Evolutionary conservation across 352 stramenopile genomes (phyloP), one percentile per base, ranked within the genome.

Genomic region (Phytophthora multivora): DNA sequence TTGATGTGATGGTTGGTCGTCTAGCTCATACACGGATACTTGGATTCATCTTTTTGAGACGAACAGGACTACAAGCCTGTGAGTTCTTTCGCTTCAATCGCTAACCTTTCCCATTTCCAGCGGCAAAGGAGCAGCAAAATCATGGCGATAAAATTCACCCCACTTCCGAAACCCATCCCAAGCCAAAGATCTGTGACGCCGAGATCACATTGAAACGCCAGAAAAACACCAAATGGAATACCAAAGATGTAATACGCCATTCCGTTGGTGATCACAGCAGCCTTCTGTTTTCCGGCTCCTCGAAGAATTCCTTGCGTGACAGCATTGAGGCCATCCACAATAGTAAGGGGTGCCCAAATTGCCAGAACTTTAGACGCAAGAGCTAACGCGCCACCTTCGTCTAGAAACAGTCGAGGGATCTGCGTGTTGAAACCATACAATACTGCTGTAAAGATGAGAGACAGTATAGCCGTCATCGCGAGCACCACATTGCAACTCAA

Each of bases 221-320:
- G 56, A 5, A 84, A 36, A 8, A 77, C 75, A 0, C 73, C 85
- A 0, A 90, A 5, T 0, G 87, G 84, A 25, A 96, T 66, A 9
- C 87, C 85, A 5, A 88, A 71, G 0, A 71, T 51, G 50, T 93
- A 96, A 52, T 89, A 93, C 0, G 79, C 83, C 18, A 87, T 52
- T 8, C 80, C 71, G 47, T 89, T 91, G 11, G 77, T 67, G 23
- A 71, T 54, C 0, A 77, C 78, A 1, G 71, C 75, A 19, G 81
- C 62, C 4, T 68, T 71, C 31, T 94, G 86, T n/a, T 75, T 62
- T 2, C 86, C 86, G 12, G 73, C 80, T 31, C 73, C 80, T 12
- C 81, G 79, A 59, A 90, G 86, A 25, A 91, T 72, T 11, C 80
- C 85, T 52, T 90, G 79, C 10, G 69, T 71, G 33, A 85, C 66